Base-by-base conservation (phyloP, 331 rosid genomes). In the Rosa hybrid region DNA sequence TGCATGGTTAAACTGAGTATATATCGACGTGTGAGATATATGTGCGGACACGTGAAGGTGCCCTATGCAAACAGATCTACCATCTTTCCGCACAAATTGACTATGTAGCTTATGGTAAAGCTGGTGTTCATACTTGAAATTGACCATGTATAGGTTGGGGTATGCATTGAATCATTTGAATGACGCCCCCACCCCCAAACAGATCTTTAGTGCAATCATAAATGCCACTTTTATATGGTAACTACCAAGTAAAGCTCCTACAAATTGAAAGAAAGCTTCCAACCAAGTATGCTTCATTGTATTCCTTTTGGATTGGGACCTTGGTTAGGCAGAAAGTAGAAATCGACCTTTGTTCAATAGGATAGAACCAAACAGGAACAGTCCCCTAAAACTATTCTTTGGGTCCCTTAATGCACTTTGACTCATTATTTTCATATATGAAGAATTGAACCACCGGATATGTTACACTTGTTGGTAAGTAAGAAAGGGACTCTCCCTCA, bases 271-370 rank as follows among this genome's bases (percentile, higher is more conserved):
- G 74, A 77, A 81, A 77, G 83, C 56, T 70, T 41, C 49, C 38
- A 7, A 65, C 45, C 68, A 14, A 34, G 42, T 57, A 34, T 59
- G 62, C 70, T 68, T 73, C 74, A 50, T 41, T 73, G 72, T 49
- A 74, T 20, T 25, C 48, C 70, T 77, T 73, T 78, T 4, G 79
- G 74, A 74, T 64, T 77, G 59, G 80, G 34, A 62, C 80, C 34
- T 82, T 53, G 77, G 86, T 83, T 39, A 5, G 71, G 78, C 84
- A 45, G 81, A 79, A 82, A 85, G 82, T 64, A 57, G 67, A 77
- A 45, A 50, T 17, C 13, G 16, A 12, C 21, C 75, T 71, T 59
- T 13, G 50, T 81, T 54, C 53, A 53, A 64, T 42, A 39, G 71
- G 25, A 62, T 71, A 64, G 60, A 72, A 48, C 79, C 78, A 68